A percentile compares a stretch with the other conserved stretches of the same genome.
These are phyloP conservation scores for Calycina herbarum DNA, from an alignment of 2,329 filamentous ascomycete genomes.

Conservation along the genomic window DNA sequence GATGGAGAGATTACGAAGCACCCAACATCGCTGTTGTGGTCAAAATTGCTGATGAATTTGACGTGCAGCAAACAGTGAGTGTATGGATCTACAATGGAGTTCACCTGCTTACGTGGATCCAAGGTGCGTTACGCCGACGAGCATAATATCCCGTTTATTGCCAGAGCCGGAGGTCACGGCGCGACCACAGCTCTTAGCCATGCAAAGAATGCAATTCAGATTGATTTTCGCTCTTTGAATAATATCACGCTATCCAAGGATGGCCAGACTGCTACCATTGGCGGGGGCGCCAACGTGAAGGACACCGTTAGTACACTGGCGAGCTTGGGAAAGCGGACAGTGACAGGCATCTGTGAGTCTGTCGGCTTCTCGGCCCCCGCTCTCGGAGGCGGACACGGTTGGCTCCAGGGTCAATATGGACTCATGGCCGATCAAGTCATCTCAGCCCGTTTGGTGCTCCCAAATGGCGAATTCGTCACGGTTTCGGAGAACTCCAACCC, in stretches of 20 bases:
- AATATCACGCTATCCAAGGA: constrained; percentile 33
- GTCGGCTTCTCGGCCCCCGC: constrained; percentile 49
- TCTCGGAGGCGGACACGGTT: constrained; percentile 60
- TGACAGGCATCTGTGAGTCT: constrained; percentile 49
- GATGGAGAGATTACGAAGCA: constrained; percentile 2
- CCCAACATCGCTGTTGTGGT: neutral
- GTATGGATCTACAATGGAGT: too few species aligned
- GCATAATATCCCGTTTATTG: constrained; percentile 50
- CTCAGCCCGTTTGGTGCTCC: constrained; percentile 50
- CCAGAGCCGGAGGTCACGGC: constrained; percentile 54
- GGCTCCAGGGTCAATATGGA: constrained; percentile 55
- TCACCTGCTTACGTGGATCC: too few species aligned
- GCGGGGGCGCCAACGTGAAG: constrained; percentile 33
- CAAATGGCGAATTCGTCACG: constrained; percentile 49
- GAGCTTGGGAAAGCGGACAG: constrained; percentile 42
- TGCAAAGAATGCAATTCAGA: constrained; percentile 22
- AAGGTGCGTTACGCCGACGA: constrained; percentile 46
- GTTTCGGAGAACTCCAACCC: constrained; percentile 43
- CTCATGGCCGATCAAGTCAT: constrained; percentile 47
- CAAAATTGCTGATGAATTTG: neutral
- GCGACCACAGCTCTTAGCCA: constrained; percentile 30
- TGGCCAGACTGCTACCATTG: constrained; percentile 36
- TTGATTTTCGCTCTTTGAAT: constrained; percentile 26
- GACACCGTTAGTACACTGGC: constrained; percentile 33
- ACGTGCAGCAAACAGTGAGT: neutral